Evolutionary conservation across 2,329 filamentous ascomycete species (phyloP).

Genomic region (Colletotrichum sp.): DNA sequence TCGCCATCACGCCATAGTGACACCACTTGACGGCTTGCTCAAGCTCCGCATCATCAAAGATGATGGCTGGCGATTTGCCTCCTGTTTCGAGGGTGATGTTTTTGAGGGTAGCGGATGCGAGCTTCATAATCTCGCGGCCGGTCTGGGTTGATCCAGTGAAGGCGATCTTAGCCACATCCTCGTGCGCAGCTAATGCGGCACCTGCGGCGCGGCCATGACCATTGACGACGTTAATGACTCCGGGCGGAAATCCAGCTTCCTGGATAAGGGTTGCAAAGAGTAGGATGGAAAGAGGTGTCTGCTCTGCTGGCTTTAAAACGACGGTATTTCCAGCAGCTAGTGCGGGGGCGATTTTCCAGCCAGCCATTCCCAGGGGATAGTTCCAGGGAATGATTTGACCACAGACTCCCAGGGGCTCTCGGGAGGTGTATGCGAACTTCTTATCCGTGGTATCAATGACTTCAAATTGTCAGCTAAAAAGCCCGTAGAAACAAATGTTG

Average conservation of each 20-base stretch:
- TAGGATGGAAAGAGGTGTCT: not conserved
- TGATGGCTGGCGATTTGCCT: not conserved
- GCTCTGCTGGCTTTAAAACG: not conserved
- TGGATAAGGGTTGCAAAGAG: not conserved
- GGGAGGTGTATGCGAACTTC: not conserved
- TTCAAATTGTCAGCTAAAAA: accelerated
- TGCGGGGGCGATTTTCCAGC: not conserved
- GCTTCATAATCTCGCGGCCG: not conserved
- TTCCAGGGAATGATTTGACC: not conserved
- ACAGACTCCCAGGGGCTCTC: not conserved
- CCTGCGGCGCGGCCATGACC: not conserved
- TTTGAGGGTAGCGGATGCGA: not conserved
- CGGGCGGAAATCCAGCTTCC: not conserved
- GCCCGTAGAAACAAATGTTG: not conserved
- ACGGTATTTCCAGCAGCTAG: not conserved
- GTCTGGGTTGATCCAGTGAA: not conserved
- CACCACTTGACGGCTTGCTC: not conserved
- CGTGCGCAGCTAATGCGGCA: not conserved
- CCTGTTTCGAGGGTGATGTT: not conserved
- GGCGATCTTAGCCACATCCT: not conserved
- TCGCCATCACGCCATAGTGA: not conserved
- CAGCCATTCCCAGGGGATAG: not conserved
- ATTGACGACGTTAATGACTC: not conserved
- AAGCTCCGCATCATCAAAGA: not conserved
- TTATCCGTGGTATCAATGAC: not conserved